phyloP scores from a whole-genome alignment of 2,329 filamentous ascomycete genomes.

The Rhynchosporium agropyri region DNA sequence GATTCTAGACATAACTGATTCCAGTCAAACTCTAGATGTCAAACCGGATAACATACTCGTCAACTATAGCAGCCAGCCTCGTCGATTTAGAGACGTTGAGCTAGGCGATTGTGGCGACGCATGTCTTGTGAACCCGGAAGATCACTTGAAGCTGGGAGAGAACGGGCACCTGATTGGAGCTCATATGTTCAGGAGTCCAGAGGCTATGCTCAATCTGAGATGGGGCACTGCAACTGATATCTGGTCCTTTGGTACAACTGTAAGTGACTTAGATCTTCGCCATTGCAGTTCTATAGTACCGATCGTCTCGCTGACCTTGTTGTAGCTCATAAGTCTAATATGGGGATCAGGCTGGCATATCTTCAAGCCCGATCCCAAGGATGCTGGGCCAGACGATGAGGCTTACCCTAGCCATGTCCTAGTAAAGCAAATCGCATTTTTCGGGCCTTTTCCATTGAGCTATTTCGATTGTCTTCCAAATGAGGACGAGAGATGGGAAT shows the following conservation, averaged over 20 bases:
- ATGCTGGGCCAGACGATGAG: conserved; percentile 31
- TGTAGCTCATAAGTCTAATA: conserved; percentile 31
- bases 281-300: not conserved
- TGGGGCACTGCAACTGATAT: conserved; percentile 34
- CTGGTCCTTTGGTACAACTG: conserved; percentile 34
- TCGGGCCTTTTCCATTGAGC: conserved; percentile 28
- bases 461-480: conserved; percentile 28
- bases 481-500: conserved; percentile 28
- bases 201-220: conserved; percentile 30
- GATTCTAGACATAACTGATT: conserved; percentile 14
- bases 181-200: conserved; percentile 31
- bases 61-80: conserved; percentile 21
- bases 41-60: conserved; percentile 44
- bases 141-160: conserved; percentile 23
- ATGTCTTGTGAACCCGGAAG: conserved; percentile 27
- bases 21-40: conserved; percentile 31
- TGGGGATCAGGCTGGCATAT: conserved; percentile 31
- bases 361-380: conserved; percentile 32
- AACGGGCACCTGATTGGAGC: conserved; percentile 27
- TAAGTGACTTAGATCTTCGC: conserved; percentile 20
- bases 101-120: conserved; percentile 27
- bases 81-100: conserved; percentile 22
- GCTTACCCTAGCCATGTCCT: conserved; percentile 27
- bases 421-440: conserved; percentile 28
- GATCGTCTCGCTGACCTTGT: conserved; percentile 18